These are phyloP conservation scores for Warburgia ugandensis DNA, from an alignment of 164 flowering plant genomes.

Conservation along the genomic window DNA sequence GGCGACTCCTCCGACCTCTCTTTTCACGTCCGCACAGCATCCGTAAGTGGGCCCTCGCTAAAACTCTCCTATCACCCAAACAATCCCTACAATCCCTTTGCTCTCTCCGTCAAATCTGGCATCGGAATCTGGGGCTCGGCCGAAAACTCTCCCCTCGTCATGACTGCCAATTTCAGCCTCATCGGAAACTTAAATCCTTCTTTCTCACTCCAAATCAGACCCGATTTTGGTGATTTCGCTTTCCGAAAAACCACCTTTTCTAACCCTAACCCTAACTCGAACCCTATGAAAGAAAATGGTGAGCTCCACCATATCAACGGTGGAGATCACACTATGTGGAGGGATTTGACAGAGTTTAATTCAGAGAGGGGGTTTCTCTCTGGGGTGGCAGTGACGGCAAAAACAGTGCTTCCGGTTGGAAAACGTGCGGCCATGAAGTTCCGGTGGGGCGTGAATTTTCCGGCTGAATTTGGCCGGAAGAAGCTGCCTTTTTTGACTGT, in stretches of 20 bases:
- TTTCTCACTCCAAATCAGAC: constrained; percentile 37
- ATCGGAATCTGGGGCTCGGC: constrained; percentile 63
- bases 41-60: constrained; percentile 47
- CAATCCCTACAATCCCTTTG: constrained; percentile 17
- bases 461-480: constrained; percentile 21
- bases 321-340: constrained; percentile 19
- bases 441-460: constrained; percentile 64
- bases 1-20: constrained; percentile 43
- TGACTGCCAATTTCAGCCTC: constrained; percentile 47
- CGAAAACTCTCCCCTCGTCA: constrained; percentile 47
- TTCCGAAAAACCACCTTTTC: constrained; percentile 32
- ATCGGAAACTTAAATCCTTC: constrained; percentile 30
- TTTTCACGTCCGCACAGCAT: constrained; percentile 49
- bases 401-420: constrained; percentile 46
- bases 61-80: constrained; percentile 44
- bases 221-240: constrained; percentile 26
- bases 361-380: constrained; percentile 31
- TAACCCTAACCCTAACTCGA: constrained; percentile 5
- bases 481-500: constrained; percentile 55
- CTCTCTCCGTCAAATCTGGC: constrained; percentile 66
- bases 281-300: constrained; percentile 14
- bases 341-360: constrained; percentile 18
- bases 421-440: constrained; percentile 33
- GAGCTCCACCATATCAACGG: constrained; percentile 9
- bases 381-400: constrained; percentile 46